Evolutionary conservation across 768 basidiomycete genomes (phyloP), one percentile per base, ranked within the genome.

Genomic region (Trametes cubensis): DNA sequence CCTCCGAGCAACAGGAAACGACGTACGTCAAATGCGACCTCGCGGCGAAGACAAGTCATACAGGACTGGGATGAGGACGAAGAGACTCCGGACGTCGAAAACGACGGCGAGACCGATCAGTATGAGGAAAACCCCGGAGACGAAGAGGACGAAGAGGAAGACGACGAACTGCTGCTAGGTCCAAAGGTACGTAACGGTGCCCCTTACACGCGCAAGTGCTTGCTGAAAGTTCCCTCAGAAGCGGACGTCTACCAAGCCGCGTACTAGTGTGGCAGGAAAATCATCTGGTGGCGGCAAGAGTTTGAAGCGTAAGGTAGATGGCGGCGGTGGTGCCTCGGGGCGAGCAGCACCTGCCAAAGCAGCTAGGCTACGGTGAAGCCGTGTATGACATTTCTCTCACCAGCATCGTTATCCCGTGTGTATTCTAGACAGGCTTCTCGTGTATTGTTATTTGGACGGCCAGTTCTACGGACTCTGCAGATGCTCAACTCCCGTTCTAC

Each of bases 131-230:
- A 64, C 38, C 56, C 59, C 45, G 55, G 60, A 40, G 64, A 60
- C 40, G 55, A 55, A 17, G 59, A 53, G 6, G 60, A 45, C 2
- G 15, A 50, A 44, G 44, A 52, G 40, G 48, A 56, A 49, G 62
- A 66, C 39, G 65, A 55, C 17, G 62, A 69, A 60, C 45, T 65
- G 49, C 21, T 63, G 54, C 30, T 57, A 30, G 84, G 82, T 26
- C 75, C 79, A n/a, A 81, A 82, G 78, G 88, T 87, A 51, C 38
- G 10, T 11, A 15, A 28, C 20, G 26, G 39, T 45, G 47, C 23
- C 15, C 21, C n/a, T 6, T 20, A 6, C 6, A 0, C 58, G 41
- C 28, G n/a, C 48, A 17, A 1, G 26, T 49, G 6, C 6, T 5
- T 13, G 20, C 56, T 65, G 64, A 56, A 41, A 8, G 48, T 49